Conservation (phyloP, 768 basidiomycete species). For the Plicaturopsis crispa region DNA sequence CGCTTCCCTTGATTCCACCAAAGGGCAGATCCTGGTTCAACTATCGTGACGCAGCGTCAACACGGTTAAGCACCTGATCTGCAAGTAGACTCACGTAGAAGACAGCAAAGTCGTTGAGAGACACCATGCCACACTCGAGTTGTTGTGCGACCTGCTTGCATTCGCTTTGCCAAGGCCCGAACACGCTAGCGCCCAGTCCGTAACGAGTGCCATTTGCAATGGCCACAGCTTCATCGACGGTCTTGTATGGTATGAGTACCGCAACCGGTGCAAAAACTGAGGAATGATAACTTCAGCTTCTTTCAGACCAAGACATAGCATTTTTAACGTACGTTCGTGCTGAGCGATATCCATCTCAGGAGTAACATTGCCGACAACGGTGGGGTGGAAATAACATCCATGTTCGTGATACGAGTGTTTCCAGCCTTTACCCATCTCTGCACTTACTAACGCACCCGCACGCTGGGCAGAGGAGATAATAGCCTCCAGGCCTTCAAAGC, state of each 20-base stretch:
- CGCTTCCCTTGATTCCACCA: slow-evolving; percentile 85
- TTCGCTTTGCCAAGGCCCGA: slow-evolving; percentile 75
- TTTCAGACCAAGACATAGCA: not conserved
- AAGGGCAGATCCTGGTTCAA: slow-evolving; percentile 88
- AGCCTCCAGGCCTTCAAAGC: slow-evolving; percentile 61
- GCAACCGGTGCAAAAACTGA: slow-evolving; percentile 92
- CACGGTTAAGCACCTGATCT: slow-evolving; percentile 1
- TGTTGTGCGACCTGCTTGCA: slow-evolving; percentile 75
- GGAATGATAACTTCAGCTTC: not conserved
- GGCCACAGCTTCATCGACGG: slow-evolving; percentile 75
- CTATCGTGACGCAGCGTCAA: slow-evolving; percentile 23
- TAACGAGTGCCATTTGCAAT: slow-evolving; percentile 87
- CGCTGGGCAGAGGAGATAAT: slow-evolving; percentile 65
- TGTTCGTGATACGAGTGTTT: slow-evolving; percentile 59
- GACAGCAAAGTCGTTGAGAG: slow-evolving; percentile 90
- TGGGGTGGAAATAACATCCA: slow-evolving; percentile 82
- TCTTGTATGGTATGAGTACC: slow-evolving; percentile 77
- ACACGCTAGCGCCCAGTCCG: slow-evolving; percentile 91
- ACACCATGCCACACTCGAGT: slow-evolving; percentile 94
- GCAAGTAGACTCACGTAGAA: slow-evolving; percentile 58
- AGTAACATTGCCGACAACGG: slow-evolving; percentile 76
- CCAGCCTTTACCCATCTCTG: slow-evolving; percentile 59
- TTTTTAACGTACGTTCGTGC: slow-evolving; percentile 56
- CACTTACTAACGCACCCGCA: slow-evolving; percentile 48
- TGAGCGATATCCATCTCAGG: slow-evolving; percentile 70